Conservation (phyloP, 1,284 basidiomycete genomes). For the Ceratobasidium sp. region DNA sequence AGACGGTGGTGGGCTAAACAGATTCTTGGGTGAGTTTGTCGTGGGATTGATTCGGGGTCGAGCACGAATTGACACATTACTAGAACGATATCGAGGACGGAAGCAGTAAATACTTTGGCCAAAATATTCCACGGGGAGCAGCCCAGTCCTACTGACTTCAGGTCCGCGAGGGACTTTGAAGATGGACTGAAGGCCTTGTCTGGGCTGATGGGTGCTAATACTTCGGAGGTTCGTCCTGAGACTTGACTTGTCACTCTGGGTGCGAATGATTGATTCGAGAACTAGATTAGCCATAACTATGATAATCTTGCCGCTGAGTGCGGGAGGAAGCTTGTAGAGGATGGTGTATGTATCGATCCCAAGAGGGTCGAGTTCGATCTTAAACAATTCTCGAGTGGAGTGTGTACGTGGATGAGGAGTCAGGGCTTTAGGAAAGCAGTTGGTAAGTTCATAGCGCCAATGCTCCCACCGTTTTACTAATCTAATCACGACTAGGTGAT, state of each 20-base stretch:
- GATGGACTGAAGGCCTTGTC: conserved; percentile 33
- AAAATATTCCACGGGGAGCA: background rate
- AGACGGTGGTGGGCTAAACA: conserved; percentile 37
- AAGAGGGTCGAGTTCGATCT: conserved; percentile 49
- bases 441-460: conserved; percentile 54
- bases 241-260: conserved; percentile 32
- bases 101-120: background rate
- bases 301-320: conserved; percentile 63
- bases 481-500: conserved; percentile 45
- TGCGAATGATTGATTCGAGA: conserved; percentile 20
- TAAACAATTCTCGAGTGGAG: conserved; percentile 58
- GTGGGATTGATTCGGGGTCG: conserved; percentile 55
- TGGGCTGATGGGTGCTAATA: conserved; percentile 28
- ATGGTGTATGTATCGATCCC: conserved; percentile 14
- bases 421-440: conserved; percentile 62
- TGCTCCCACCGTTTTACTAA: background rate
- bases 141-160: background rate
- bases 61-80: conserved; percentile 19
- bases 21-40: conserved; percentile 40
- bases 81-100: conserved; percentile 18
- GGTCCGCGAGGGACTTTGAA: conserved; percentile 30
- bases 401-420: conserved; percentile 66
- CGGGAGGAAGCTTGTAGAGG: conserved; percentile 57
- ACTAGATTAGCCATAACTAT: conserved; percentile 60
- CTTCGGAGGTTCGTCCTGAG: conserved; percentile 57